Evolutionary conservation across 345 rosid genomes (phyloP).

Genomic region (Fremontodendron californicum): DNA sequence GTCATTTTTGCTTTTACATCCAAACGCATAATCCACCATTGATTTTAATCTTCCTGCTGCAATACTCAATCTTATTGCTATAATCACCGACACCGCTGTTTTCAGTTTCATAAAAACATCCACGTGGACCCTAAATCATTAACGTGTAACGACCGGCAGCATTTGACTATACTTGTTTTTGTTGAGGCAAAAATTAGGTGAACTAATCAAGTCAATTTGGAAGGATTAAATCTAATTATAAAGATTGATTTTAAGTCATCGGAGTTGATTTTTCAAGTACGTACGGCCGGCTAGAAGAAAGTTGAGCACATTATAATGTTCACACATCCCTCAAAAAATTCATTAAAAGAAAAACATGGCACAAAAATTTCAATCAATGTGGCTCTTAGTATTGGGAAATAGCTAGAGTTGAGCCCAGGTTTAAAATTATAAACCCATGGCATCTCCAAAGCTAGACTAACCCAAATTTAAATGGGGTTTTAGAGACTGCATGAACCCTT

Average conservation of each 20-base stretch:
- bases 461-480: not conserved
- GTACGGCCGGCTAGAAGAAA: not conserved
- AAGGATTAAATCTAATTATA: not conserved
- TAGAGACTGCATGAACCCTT: not conserved
- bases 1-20: too few relatives aligned
- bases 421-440: not conserved
- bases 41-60: too few relatives aligned
- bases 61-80: too few relatives aligned
- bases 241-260: not conserved
- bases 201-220: not conserved
- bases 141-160: slow-evolving; percentile 4
- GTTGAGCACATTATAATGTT: not conserved
- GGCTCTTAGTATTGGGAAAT: not conserved
- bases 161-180: not conserved
- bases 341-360: not conserved
- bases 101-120: too few relatives aligned
- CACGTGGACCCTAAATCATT: too few relatives aligned
- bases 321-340: not conserved
- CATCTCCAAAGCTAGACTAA: not conserved
- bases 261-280: not conserved
- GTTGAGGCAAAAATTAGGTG: not conserved
- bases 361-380: not conserved
- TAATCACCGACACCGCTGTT: too few relatives aligned
- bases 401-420: not conserved
- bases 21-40: too few relatives aligned